Evolutionary conservation across 225 moss, liverwort and hornwort genomes (phyloP).

Genomic region (Bryum argenteum): DNA sequence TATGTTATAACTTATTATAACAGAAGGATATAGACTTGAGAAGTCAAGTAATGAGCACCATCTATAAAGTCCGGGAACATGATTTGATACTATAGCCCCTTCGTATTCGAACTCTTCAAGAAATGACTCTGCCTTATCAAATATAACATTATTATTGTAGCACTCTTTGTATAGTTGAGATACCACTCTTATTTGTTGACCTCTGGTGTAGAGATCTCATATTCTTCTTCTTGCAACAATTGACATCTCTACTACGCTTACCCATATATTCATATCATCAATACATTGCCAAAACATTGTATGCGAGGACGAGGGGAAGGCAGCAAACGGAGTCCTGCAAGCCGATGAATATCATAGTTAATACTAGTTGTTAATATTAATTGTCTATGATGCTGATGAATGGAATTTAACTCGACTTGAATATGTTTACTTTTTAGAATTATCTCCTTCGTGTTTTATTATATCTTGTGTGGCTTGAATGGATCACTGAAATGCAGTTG

Average conservation of each 20-base stretch:
- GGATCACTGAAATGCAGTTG: too few species aligned
- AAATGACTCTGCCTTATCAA: neutral
- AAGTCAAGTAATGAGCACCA: slow-evolving; percentile 7
- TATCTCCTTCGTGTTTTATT: too few species aligned
- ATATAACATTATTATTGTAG: neutral
- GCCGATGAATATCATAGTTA: too few species aligned
- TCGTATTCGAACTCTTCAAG: slow-evolving; percentile 9
- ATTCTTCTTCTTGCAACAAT: neutral
- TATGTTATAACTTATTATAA: slow-evolving; percentile 10
- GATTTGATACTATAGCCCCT: slow-evolving; percentile 10
- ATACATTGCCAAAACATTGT: too few species aligned
- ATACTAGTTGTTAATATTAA: too few species aligned
- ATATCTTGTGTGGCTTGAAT: too few species aligned
- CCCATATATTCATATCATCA: neutral
- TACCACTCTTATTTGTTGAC: neutral
- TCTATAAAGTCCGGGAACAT: neutral
- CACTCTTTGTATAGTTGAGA: neutral
- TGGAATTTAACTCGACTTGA: too few species aligned
- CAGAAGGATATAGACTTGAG: neutral
- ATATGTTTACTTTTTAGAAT: too few species aligned
- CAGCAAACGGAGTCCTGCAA: too few species aligned
- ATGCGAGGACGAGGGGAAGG: too few species aligned
- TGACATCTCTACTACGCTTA: neutral
- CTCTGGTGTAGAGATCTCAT: slow-evolving; percentile 1
- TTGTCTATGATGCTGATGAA: too few species aligned